Base-by-base conservation (phyloP, 2,329 filamentous ascomycete species). In the Pseudocercospora fuligena region DNA sequence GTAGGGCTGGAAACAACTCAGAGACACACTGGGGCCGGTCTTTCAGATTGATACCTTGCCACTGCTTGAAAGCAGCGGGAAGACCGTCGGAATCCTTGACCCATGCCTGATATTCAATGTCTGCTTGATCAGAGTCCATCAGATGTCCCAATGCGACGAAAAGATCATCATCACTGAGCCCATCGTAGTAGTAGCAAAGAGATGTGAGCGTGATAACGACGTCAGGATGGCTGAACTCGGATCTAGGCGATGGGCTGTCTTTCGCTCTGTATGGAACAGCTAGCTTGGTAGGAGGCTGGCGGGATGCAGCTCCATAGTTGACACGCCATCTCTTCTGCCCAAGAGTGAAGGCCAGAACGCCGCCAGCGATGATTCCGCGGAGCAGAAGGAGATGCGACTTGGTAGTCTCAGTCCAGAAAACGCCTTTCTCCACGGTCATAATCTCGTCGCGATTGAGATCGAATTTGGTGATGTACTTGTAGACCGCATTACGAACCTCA, bases 261-360 rank as follows among this genome's bases (percentile, higher is more conserved):
- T 92, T 92, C 0, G 88, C 88, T 12, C 86, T 82, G 58, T 85
- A 92, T 0, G 90, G 90, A 0, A 92, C 90, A 0, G 90, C 89
- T 5, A 91, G 84, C 29, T 64, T 67, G 2, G 73, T 75, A 0
- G 66, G 64, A 0, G 87, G 87, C 51, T 84, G 80, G 16, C 90
- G 82, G 0, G 67, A 53, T 0, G 80, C 74, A 0, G 82, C 66
- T 0, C 82, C 81, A 68, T 82, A 93, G 51, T 88, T 82, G 0
- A 93, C 89, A 31, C 89, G 88, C 86, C 86, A 92, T 4, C 87
- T 79, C 73, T 90, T 91, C 63, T 86, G 86, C 60, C 86, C 85
- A 0, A 91, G 73, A 2, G 82, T 85, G 29, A 89, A 83, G 1
- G 86, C 73, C 0, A 93, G 76, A 3, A 93, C 87, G 0, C 85